Evolutionary conservation across 2,329 filamentous ascomycete species (phyloP).

Genomic region (Fusarium keratoplasticum): DNA sequence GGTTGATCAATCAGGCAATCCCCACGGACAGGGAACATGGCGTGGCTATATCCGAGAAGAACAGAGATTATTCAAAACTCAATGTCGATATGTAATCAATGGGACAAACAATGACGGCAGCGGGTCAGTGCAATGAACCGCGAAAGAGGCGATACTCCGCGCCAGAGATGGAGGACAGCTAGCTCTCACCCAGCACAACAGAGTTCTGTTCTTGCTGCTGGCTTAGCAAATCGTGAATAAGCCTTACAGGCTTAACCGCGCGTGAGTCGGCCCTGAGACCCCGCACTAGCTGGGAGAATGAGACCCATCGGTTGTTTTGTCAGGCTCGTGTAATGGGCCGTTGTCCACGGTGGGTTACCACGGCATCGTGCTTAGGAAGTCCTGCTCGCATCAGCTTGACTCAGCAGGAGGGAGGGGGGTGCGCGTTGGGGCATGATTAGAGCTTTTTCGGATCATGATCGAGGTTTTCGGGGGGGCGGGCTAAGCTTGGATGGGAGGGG

Average conservation of each 20-base stretch:
- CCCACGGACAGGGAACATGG: neutral
- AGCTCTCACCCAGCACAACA: neutral
- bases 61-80: neutral
- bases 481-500: neutral
- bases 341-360: constrained; percentile 5
- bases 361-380: constrained; percentile 11
- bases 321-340: constrained; percentile 46
- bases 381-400: constrained; percentile 34
- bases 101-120: neutral
- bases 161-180: neutral
- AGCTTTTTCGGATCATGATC: neutral
- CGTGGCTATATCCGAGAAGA: neutral
- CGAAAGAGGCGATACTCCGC: neutral
- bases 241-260: constrained; percentile 33
- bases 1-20: constrained; percentile 9
- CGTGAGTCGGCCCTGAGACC: constrained; percentile 15
- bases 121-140: neutral
- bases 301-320: constrained; percentile 40
- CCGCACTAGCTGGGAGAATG: constrained; percentile 13
- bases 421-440: neutral
- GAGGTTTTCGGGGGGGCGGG: neutral
- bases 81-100: neutral
- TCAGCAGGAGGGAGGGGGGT: constrained; percentile 22
- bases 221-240: constrained; percentile 45
- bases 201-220: neutral